These are phyloP conservation scores for Colletotrichum agaves DNA, from an alignment of 2,329 filamentous ascomycete genomes.

Conservation along the genomic window DNA sequence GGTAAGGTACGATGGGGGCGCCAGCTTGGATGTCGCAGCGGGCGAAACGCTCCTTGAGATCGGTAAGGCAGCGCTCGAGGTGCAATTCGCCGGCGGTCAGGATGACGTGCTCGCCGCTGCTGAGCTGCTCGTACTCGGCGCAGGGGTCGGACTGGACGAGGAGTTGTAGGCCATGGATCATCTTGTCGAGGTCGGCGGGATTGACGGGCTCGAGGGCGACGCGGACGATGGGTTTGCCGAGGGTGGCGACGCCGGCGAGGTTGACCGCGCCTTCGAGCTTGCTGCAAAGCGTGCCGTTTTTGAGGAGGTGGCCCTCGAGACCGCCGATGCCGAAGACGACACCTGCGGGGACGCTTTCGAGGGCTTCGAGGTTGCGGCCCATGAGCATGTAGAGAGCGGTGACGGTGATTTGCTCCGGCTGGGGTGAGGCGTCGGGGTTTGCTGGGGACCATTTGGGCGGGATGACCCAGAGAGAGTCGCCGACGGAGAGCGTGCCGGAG, in stretches of 20 bases:
- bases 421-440: constrained; percentile 75
- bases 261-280: constrained; percentile 88
- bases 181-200: constrained; percentile 90
- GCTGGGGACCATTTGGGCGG: constrained; percentile 93
- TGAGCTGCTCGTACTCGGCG: constrained; percentile 92
- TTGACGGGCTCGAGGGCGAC: constrained; percentile 95
- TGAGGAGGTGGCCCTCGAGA: constrained; percentile 91
- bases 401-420: constrained; percentile 84
- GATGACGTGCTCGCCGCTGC: constrained; percentile 94
- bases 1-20: constrained; percentile 93
- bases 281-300: constrained; percentile 93
- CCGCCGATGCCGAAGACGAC: constrained; percentile 96
- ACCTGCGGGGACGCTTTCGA: constrained; percentile 88
- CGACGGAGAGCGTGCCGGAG: constrained; percentile 88
- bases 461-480: constrained; percentile 90
- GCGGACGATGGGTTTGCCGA: constrained; percentile 90
- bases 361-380: constrained; percentile 86
- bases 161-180: constrained; percentile 88
- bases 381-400: constrained; percentile 94
- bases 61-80: constrained; percentile 91
- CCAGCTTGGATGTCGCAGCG: constrained; percentile 95
- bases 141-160: constrained; percentile 96
- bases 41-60: constrained; percentile 91
- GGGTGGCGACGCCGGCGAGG: constrained; percentile 83
- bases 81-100: constrained; percentile 94